phyloP scores from a whole-genome alignment of 768 basidiomycete species.

The Trametes punicea region DNA sequence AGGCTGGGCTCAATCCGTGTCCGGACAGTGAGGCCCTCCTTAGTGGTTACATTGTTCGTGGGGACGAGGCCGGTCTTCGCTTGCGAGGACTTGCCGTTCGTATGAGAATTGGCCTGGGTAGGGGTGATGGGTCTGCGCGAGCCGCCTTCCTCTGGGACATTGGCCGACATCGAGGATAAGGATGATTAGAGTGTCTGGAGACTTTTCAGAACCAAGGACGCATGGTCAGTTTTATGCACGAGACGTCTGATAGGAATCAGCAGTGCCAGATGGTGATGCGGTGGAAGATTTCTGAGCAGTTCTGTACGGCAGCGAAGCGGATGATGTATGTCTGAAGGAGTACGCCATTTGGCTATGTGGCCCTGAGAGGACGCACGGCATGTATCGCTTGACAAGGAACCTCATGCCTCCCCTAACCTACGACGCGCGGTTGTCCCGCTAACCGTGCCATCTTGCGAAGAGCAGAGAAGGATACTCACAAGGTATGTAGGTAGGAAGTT shows the following conservation, averaged over 20 bases:
- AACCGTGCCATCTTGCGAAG: neutral
- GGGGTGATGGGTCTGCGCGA: constrained; percentile 10
- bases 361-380: no score
- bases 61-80: constrained; percentile 52
- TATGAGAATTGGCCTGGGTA: neutral
- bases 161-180: constrained; percentile 12
- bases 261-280: constrained; percentile 3
- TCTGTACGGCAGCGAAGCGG: neutral
- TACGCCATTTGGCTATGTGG: neutral
- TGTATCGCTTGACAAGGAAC: no score
- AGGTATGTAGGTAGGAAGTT: neutral
- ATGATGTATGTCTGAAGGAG: neutral
- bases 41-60: constrained; percentile 81
- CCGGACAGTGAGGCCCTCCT: constrained; percentile 70
- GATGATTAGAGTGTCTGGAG: neutral
- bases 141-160: constrained; percentile 8
- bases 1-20: constrained; percentile 83
- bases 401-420: no score
- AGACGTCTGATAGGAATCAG: neutral
- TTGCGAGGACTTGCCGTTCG: constrained; percentile 19
- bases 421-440: neutral
- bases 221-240: constrained; percentile 3
- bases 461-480: neutral
- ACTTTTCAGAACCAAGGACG: neutral
- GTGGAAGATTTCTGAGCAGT: constrained; percentile 3